Conservation (phyloP, 345 rosid genomes). For the Eucalyptus polyanthemos region DNA sequence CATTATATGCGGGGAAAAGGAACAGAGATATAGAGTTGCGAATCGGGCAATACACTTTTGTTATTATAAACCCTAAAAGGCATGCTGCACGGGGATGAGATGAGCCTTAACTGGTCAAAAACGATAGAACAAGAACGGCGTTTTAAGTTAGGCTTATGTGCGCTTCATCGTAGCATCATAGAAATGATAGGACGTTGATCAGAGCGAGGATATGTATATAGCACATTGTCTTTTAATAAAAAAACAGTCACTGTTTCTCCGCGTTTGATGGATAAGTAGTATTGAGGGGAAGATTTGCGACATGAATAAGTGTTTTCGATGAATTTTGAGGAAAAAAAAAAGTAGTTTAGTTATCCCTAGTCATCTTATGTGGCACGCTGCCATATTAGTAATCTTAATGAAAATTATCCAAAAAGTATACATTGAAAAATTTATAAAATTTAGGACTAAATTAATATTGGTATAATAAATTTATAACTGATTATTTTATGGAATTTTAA, state of each 20-base stretch:
- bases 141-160: neutral
- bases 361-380: neutral
- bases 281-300: neutral
- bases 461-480: too few species aligned
- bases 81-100: neutral
- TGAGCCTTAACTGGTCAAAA: neutral
- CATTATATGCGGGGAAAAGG: too few species aligned
- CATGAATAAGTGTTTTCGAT: neutral
- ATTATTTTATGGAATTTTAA: too few species aligned
- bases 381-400: neutral
- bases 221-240: neutral
- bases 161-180: neutral
- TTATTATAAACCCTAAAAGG: neutral
- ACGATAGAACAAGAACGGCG: neutral
- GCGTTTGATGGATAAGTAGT: neutral
- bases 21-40: neutral
- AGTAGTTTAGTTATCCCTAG: neutral
- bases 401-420: neutral
- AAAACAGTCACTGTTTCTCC: neutral
- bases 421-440: neutral
- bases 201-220: neutral
- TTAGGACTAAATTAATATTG: too few species aligned
- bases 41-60: too few species aligned
- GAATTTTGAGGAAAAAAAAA: neutral
- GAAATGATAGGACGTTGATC: neutral